Percentiles rank a stretch among this genome's conserved stretches.
Evolutionary conservation across 257 asterid species (phyloP).

Genomic region (Petunia axillaris): DNA sequence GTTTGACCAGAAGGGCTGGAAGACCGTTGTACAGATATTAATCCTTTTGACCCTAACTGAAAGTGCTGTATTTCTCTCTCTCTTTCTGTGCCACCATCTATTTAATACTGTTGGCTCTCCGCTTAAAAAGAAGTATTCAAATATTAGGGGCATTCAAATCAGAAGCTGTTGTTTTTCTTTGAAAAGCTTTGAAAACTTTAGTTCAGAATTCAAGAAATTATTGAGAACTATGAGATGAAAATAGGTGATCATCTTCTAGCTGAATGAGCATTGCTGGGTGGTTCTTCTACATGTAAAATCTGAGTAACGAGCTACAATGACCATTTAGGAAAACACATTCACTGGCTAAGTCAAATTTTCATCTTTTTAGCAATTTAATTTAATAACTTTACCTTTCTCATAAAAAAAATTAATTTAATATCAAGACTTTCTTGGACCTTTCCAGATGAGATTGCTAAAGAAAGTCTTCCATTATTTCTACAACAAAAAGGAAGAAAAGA

Average conservation of each 20-base stretch:
- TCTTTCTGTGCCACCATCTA: constrained; percentile 11
- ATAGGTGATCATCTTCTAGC: constrained; percentile 8
- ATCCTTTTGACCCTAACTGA: background rate
- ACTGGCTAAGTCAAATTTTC: background rate
- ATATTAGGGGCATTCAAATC: constrained; percentile 11
- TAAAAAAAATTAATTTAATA: background rate
- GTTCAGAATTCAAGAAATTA: constrained; percentile 3
- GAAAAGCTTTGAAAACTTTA: background rate
- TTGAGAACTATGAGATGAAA: constrained; percentile 14
- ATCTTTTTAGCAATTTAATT: background rate
- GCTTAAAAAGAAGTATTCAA: background rate
- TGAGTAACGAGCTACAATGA: constrained; percentile 14
- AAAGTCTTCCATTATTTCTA: background rate
- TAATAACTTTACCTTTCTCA: too few species aligned
- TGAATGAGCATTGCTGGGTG: background rate
- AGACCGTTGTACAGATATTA: background rate
- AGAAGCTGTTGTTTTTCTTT: background rate
- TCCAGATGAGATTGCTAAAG: background rate
- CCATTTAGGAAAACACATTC: background rate
- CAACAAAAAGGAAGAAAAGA: too few species aligned
- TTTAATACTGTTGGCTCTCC: background rate
- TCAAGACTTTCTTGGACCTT: constrained; percentile 10
- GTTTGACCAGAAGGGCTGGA: constrained; percentile 9
- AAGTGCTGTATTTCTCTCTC: constrained; percentile 20
- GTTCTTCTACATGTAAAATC: constrained; percentile 14